Base-by-base conservation (phyloP, 139 green algal species). In the Spirogloea muscicola region DNA sequence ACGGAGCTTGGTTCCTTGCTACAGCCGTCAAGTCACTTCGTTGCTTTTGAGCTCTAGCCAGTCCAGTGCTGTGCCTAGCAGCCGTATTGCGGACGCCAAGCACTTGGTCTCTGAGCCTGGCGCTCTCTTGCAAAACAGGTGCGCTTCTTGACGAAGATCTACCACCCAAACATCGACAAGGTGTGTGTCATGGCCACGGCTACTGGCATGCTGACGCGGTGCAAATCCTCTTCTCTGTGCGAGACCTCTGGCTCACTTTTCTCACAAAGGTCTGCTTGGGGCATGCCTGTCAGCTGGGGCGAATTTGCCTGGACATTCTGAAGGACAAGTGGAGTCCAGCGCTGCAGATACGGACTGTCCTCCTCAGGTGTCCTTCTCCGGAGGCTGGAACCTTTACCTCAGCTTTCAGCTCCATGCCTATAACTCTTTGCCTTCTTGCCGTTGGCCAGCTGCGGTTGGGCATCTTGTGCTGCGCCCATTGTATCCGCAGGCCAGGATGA, bases 291-390 rank as follows among this genome's bases (percentile, higher is more conserved):
- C 63, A 81, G 82, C 92, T 98, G 10, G 95, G 95, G 3, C 87
- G 95, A 31, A 98, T 99, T 40, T 99, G 95, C 81, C 80, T 99
- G 36, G 95, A 99, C 74, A 98, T 99, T 72, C 71, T 99, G 40
- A 99, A 99, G 76, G 95, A 99, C 85, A 99, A 99, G 82, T 99
- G 95, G 95, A 94, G 86, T 61, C 95, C 95, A 27, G 95, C 95
- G 0, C 85, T 99, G 29, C 95, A 99, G 85, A 99, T 99, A 63
- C 86, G 94, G 42, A 98, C 94, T 1, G 94, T 98, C 36, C 72
- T 98, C 48, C 86, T 98, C 3, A 84, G 75, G 75, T 82, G 29
- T 31, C 46, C 21, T 21, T 21, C 46, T n/a, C n/a, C n/a, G n/a
- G n/a, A n/a, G n/a, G n/a, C n/a, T n/a, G n/a, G n/a, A n/a, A 65